Base-by-base conservation (phyloP, 2,329 filamentous ascomycete species). In the Tolypocladium amazonense region DNA sequence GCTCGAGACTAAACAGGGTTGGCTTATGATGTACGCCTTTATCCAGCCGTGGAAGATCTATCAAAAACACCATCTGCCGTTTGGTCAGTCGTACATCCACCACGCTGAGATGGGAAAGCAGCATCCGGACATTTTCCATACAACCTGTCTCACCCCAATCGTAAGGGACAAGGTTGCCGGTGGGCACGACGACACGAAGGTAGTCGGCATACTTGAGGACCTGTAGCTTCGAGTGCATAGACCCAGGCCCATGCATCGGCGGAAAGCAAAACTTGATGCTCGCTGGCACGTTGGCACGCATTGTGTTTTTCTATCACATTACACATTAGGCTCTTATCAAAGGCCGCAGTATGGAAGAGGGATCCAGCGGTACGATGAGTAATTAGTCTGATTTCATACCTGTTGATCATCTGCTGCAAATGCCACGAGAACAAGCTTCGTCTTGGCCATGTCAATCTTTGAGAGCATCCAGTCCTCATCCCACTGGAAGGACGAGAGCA, bases 161-260 rank as follows among this genome's bases (percentile, higher is more conserved):
- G 67, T 89, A 91, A 9, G 84, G 80, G 15, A 89, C 86, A 56
- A 97, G 77, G 67, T 99, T 99, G 1, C 92, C 94, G 4, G 88
- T 93, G 0, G 94, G 92, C 2, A 97, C 79, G 1, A 88, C 93
- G 53, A 99, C 80, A 8, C 94, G 85, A 20, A 97, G 73, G 70
- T 92, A 86, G 1, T 75, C 75, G 0, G 82, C 75, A 66, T 91
- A 90, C 66, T 92, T 93, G n/a, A 97, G 79, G 1, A 97, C 75
- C 81, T 96, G 92, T 52, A 97, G 78, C 70, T 99, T 97, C 56
- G 91, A 96, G 73, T 97, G 94, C 92, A 97, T 96, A 66, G 81
- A 86, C 30, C 86, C 88, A 7, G 83, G 78, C 1, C 85, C 83
- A 47, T 84, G 78, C 89, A 97, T 93, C 2, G 82, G 81, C 20